Evolutionary conservation across 1,284 basidiomycete species (phyloP).

Genomic region (Wolfiporia cocos): DNA sequence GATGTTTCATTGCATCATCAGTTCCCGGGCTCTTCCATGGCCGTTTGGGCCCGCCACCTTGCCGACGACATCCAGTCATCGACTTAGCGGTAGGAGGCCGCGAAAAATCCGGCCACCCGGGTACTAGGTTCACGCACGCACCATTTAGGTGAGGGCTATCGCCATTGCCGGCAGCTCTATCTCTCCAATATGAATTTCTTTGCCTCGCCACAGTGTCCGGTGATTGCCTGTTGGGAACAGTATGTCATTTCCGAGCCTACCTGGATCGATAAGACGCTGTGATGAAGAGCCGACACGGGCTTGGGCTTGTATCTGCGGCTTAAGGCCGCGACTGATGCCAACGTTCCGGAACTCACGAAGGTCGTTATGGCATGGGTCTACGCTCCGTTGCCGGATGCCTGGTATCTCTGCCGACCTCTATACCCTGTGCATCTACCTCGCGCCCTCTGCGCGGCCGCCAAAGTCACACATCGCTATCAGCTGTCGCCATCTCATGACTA

Average conservation of each 20-base stretch:
- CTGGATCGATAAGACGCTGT: conserved; percentile 8
- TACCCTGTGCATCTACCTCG: conserved; percentile 2
- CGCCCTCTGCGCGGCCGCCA: background rate
- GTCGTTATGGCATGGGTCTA: background rate
- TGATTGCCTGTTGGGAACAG: conserved; percentile 3
- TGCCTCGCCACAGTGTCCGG: conserved; percentile 1
- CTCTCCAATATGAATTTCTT: background rate
- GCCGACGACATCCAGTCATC: too few relatives aligned
- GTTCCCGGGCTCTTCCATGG: too few relatives aligned
- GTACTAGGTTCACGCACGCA: conserved; percentile 1
- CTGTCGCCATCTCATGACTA: conserved; percentile 11
- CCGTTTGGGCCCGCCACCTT: too few relatives aligned
- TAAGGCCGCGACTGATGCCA: background rate
- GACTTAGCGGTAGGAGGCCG: background rate
- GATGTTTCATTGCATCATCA: too few relatives aligned
- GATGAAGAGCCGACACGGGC: conserved; percentile 1
- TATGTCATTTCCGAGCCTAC: background rate
- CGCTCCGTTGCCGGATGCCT: background rate
- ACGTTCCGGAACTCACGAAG: background rate
- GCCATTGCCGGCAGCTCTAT: background rate
- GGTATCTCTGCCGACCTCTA: background rate
- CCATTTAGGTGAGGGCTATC: conserved; percentile 1
- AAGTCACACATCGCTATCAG: conserved; percentile 6
- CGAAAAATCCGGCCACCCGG: background rate
- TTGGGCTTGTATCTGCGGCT: too few relatives aligned